Base-by-base conservation (phyloP, 106 monocot species). In the Dendrobium catenatum region DNA sequence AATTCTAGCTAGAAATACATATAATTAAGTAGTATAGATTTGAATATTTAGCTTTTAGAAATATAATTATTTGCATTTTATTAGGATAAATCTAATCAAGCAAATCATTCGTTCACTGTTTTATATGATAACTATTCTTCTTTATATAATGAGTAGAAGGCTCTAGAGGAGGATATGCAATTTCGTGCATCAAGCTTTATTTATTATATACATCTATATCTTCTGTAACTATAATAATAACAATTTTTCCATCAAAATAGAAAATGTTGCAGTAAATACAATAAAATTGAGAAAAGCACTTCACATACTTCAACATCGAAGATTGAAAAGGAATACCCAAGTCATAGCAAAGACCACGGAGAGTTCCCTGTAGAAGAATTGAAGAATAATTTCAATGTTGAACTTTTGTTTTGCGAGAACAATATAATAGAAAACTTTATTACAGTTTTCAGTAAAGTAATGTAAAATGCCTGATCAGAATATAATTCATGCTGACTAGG, bases 231-330 rank as follows among this genome's bases (percentile, higher is more conserved):
- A 22, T n/a, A 61, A 61, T 19, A 61, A 61, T 61, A 61, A 61
- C 6, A 61, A 7, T 22, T 19, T 61, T 22, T 61, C 61, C 0
- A n/a, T 61, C 61, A 61, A 61, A 7, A 61, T 61, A n/a, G 10
- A 10, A 70, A 51, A 51, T 3, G 3, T 11, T 51, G 10, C 3
- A 33, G 70, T 70, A 37, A 37, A 70, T 70, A 29, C 70, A 37
- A 16, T 33, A 70, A 17, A 70, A 37, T 37, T 4, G 11, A 70
- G 37, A 70, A 33, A n/a, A 7, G 8, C 70, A 33, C 70, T 79
- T 58, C 13, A 3, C 85, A 75, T 91, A 98, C 98, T 88, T 89
- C 84, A 98, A 91, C 98, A 98, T 95, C 78, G 91, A 88, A 55
- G 75, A 13, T 78, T 95, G 94, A 77, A 95, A 98, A 82, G 98